Conservation (phyloP, 495 filamentous ascomycete species). For the Baudoinia panamericana region DNA sequence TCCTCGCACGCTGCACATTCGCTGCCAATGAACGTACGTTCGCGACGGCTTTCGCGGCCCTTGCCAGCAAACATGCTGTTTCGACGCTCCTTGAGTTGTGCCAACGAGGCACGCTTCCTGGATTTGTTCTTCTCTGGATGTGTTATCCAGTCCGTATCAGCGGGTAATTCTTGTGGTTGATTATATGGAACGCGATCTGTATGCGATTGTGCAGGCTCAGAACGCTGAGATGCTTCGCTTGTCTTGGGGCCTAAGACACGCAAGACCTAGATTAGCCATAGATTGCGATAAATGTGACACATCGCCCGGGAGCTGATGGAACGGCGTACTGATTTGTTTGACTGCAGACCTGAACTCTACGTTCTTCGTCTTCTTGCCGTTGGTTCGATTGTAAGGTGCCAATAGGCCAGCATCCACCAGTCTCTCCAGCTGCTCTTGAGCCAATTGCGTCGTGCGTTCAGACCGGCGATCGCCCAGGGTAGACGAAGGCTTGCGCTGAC, state of each 20-base stretch:
- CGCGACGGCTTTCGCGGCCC: slow-evolving; percentile 48
- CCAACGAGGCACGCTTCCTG: slow-evolving; percentile 12
- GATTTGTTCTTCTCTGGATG: neutral
- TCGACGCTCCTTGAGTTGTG: slow-evolving; percentile 17
- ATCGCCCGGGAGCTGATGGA: neutral
- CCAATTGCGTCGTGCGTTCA: neutral
- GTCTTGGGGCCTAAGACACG: slow-evolving; percentile 9
- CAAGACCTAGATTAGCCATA: neutral
- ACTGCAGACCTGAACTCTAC: neutral
- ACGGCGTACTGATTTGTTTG: neutral
- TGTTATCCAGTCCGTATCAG: neutral
- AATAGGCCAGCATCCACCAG: slow-evolving; percentile 8
- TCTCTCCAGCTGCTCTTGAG: slow-evolving; percentile 5
- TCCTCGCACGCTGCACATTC: slow-evolving; percentile 97
- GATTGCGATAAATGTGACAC: neutral
- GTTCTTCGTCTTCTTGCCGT: slow-evolving; percentile 1
- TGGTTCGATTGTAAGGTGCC: neutral
- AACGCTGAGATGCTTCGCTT: slow-evolving; percentile 5
- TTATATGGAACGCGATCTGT: no score
- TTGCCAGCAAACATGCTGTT: slow-evolving; percentile 21
- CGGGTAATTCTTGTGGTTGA: neutral
- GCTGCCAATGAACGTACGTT: slow-evolving; percentile 88
- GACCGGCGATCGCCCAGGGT: neutral
- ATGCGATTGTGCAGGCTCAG: no score
- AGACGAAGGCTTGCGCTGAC: neutral